These are phyloP conservation scores for Ophiostoma quercus DNA, from an alignment of 2,329 filamentous ascomycete genomes.

Conservation along the genomic window DNA sequence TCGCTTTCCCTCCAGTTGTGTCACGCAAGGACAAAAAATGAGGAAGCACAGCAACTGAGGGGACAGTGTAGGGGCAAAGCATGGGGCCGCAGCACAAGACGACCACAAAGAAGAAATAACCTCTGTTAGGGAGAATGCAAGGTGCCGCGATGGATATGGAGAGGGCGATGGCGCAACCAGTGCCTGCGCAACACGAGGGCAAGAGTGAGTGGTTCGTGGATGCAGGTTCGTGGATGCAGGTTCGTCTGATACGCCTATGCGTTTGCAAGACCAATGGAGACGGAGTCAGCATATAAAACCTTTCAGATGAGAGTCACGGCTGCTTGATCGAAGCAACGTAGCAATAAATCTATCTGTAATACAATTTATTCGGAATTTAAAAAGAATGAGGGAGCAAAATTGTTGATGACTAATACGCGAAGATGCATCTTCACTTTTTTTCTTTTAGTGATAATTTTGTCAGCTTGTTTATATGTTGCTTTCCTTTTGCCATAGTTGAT, in stretches of 20 bases:
- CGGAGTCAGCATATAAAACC: not conserved
- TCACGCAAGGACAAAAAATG: conserved; percentile 13
- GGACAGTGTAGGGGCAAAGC: not conserved
- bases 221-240: not conserved
- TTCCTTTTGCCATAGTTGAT: not conserved
- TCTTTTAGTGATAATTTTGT: not conserved
- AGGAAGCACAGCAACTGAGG: conserved; percentile 11
- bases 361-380: not conserved
- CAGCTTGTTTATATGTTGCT: not conserved
- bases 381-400: not conserved
- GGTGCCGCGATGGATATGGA: not conserved
- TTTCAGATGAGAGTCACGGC: not conserved
- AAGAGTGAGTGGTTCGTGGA: not conserved
- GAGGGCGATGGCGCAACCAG: not conserved
- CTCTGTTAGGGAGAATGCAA: not conserved
- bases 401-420: not conserved
- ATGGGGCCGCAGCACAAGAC: not conserved
- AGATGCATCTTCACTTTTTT: no score
- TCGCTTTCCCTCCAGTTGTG: not conserved
- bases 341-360: no score
- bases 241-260: conserved; percentile 3
- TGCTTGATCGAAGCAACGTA: not conserved
- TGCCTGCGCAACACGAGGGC: conserved; percentile 8
- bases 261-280: not conserved
- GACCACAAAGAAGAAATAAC: not conserved